Conservation (phyloP, 2,329 filamentous ascomycete genomes). For the Diaporthe citriasiana region DNA sequence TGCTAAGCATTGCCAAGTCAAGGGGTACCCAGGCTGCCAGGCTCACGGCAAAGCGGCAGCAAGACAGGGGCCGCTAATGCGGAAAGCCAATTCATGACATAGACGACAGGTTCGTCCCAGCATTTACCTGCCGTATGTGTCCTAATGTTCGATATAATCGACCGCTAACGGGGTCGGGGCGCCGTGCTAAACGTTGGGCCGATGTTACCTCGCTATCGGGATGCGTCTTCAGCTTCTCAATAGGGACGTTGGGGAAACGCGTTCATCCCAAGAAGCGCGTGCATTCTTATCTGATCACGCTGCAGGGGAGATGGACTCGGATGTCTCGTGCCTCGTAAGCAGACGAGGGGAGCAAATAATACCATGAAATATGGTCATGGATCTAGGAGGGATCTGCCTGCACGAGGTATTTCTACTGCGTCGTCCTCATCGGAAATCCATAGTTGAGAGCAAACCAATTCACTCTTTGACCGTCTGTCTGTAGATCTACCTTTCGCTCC, state of each 20-base stretch:
- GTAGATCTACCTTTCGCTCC: neutral
- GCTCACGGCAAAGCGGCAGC: slow-evolving; percentile 12
- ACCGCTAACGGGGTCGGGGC: slow-evolving; percentile 6
- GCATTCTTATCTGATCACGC: slow-evolving; percentile 8
- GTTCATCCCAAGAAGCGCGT: neutral
- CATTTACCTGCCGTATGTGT: slow-evolving; percentile 11
- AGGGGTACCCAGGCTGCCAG: neutral
- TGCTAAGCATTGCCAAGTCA: slow-evolving; percentile 15
- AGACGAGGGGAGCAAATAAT: neutral
- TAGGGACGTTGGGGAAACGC: slow-evolving; percentile 3
- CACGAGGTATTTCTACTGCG: slow-evolving; percentile 9
- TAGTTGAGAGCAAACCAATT: neutral
- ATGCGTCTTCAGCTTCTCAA: slow-evolving; percentile 7
- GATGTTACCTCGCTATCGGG: slow-evolving; percentile 21
- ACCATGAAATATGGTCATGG: slow-evolving; percentile 4
- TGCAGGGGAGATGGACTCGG: neutral
- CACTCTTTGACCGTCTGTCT: neutral
- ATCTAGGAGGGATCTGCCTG: neutral
- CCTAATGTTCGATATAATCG: neutral
- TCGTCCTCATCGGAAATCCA: neutral
- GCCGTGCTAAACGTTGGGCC: neutral
- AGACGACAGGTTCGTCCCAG: slow-evolving; percentile 16
- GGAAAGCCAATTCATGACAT: slow-evolving; percentile 24
- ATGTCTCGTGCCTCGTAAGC: neutral
- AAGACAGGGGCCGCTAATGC: slow-evolving; percentile 14